Evolutionary conservation across 176 grass and related monocot genomes (phyloP), one percentile per base, ranked within the genome.

Genomic region (Phoenix dactylifera): DNA sequence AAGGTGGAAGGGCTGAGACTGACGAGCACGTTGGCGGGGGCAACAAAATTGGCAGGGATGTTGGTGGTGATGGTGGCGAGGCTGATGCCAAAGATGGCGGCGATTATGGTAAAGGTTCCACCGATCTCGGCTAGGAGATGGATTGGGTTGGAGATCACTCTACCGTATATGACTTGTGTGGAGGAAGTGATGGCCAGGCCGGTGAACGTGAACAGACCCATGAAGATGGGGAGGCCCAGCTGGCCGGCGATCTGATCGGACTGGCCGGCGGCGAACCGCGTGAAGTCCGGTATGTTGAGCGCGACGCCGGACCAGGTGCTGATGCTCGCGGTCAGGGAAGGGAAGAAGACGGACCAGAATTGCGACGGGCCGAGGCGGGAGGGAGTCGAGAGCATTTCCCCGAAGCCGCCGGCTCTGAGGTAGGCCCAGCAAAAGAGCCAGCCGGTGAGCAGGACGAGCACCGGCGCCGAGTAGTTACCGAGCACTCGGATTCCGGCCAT

Each of bases 1-100:
- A 83, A 77, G 49, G 29, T 61, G 49, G 67, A 68, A 16, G 80
- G 80, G 57, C 57, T 56, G 65, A 83, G 55, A 51, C 67, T 69
- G 32, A 73, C 68, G 26, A 83, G 54, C 39, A 24, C 59, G 58
- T 73, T 83, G 54, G 74, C 74, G 4, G 69, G 63, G 16, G 80
- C 80, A 0, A 83, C 74, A 53, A 77, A 73, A 48, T 83, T 83
- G 15, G 74, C 74, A 1, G 74, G 80, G 6, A 83, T 83, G 54
- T 83, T 83, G 23, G 80, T 83, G 20, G 74, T 77, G 5, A 69
- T 52, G n/a, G 29, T 64, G 16, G 80, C 73, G 23, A 82, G 74
- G 16, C 26, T 29, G 49, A 83, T 83, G 22, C 80, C 80, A 20
- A 63, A 32, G 65, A 68, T 17, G 22, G 68, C 74, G 30, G 77